These are phyloP conservation scores for Lipomyces lipofer DNA, from an alignment of 805 yeast genomes.

Conservation along the genomic window DNA sequence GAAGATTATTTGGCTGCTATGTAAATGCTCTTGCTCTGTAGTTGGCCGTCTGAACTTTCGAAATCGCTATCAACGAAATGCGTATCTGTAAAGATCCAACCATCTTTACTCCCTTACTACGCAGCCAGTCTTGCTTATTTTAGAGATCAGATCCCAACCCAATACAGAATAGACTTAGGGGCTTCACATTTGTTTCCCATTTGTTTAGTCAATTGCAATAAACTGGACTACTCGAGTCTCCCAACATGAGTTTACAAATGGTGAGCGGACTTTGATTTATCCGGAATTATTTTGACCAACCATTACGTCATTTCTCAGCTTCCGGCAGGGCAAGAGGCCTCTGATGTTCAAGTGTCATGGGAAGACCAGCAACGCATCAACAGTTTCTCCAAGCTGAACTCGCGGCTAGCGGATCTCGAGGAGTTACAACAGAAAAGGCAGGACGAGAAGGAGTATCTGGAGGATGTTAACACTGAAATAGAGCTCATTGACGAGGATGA, in stretches of 20 bases:
- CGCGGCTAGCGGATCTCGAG: slow-evolving; percentile 61
- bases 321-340: slow-evolving; percentile 28
- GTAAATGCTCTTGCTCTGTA: no score
- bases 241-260: slow-evolving; percentile 29
- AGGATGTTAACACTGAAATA: slow-evolving; percentile 79
- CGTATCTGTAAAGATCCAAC: no score
- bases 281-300: neutral
- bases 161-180: no score
- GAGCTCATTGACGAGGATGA: slow-evolving; percentile 73
- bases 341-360: slow-evolving; percentile 59
- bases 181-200: no score
- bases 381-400: slow-evolving; percentile 78
- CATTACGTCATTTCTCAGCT: slow-evolving; percentile 10
- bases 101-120: no score
- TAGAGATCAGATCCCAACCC: no score
- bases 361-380: slow-evolving; percentile 89
- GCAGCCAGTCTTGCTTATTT: no score
- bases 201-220: no score
- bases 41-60: no score
- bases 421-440: slow-evolving; percentile 51
- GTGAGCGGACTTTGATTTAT: neutral
- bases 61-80: no score
- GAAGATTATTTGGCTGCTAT: no score
- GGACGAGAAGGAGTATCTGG: slow-evolving; percentile 82
- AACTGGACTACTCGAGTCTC: no score